Evolutionary conservation across 176 grass and related monocot species (phyloP).

Genomic region (barley (Hordeum vulgare)): MorexV3_pseudomolecules_assembly NC_058520.1:379975606-379976105

Average conservation of each 20-base stretch:
- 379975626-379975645: conserved; percentile 80
- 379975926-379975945: conserved; percentile 9
- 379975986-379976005: background rate
- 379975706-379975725: background rate
- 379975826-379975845: background rate
- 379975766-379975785: conserved; percentile 61
- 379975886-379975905: background rate
- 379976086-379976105: conserved; percentile 3
- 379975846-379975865: conserved; percentile 28
- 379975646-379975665: conserved; percentile 18
- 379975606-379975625: conserved; percentile 93
- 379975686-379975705: background rate
- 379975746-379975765: conserved; percentile 48
- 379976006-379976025: conserved; percentile 19
- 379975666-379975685: background rate
- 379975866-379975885: conserved; percentile 20
- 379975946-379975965: background rate
- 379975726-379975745: conserved; percentile 17
- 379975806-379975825: no score
- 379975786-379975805: conserved; percentile 8
- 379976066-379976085: conserved; percentile 31
- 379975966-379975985: conserved; percentile 11
- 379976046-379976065: conserved; percentile 49
- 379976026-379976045: conserved; percentile 37
- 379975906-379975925: conserved; percentile 31